These are phyloP conservation scores for Puccinia hordei DNA, from an alignment of 1,284 basidiomycete species.

Conservation along the genomic window DNA sequence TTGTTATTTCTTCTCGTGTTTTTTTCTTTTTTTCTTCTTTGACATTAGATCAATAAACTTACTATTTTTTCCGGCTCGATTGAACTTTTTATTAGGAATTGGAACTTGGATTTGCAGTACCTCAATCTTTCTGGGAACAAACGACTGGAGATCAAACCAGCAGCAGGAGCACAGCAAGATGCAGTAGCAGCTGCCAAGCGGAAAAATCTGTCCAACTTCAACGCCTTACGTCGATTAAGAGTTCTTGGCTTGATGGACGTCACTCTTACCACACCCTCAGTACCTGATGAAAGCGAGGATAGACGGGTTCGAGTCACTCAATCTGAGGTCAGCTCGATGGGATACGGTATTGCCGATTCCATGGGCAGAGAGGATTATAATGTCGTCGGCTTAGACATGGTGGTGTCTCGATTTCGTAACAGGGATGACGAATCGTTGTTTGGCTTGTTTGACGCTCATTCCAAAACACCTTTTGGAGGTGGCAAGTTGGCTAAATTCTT, in stretches of 20 bases:
- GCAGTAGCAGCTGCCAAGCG: constrained; percentile 60
- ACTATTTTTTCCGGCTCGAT: neutral
- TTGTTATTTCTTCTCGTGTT: too few species aligned
- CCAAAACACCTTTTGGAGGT: constrained; percentile 64
- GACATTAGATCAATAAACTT: neutral
- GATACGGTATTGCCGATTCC: constrained; percentile 96
- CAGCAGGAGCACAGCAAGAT: constrained; percentile 60
- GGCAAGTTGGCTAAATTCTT: constrained; percentile 69
- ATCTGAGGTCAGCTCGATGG: constrained; percentile 88
- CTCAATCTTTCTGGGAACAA: constrained; percentile 86
- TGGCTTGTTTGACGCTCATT: constrained; percentile 81
- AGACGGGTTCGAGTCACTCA: constrained; percentile 88
- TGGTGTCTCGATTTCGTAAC: constrained; percentile 82
- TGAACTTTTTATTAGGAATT: constrained; percentile 71
- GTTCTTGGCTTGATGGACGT: constrained; percentile 97
- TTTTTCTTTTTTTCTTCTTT: constrained; percentile 19
- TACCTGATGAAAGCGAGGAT: constrained; percentile 89
- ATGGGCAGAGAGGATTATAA: constrained; percentile 71
- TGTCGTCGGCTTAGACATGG: constrained; percentile 71
- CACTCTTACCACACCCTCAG: constrained; percentile 77
- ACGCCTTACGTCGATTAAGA: constrained; percentile 75
- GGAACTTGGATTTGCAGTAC: constrained; percentile 88
- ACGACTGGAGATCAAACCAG: constrained; percentile 80
- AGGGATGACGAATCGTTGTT: constrained; percentile 83
- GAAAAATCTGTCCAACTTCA: constrained; percentile 76